Conservation (phyloP, 306 rosid species). For the Gynostemma pentaphyllum region DNA sequence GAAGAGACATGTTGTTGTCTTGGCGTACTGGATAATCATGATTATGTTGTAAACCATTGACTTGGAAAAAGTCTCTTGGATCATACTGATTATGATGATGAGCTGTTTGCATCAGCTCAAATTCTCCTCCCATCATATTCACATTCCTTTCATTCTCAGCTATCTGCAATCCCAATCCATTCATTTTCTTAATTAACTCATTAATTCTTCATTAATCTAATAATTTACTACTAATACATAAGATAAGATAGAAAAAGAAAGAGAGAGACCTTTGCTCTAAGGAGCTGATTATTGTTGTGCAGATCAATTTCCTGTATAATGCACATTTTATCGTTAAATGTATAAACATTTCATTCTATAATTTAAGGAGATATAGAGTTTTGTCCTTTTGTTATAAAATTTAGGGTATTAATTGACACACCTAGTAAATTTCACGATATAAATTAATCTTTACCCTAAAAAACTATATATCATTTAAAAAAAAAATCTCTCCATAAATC, state of each 20-base stretch:
- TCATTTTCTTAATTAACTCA: neutral
- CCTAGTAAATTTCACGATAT: too few species aligned
- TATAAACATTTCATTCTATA: neutral
- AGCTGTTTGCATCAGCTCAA: slow-evolving; percentile 58
- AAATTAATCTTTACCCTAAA: too few species aligned
- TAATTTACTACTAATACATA: neutral
- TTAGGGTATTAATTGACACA: too few species aligned
- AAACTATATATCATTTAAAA: neutral
- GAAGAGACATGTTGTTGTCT: slow-evolving; percentile 75
- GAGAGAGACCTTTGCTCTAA: slow-evolving; percentile 63
- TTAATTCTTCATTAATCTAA: neutral
- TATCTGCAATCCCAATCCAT: slow-evolving; percentile 43
- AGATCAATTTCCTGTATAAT: slow-evolving; percentile 75
- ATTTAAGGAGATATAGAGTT: too few species aligned
- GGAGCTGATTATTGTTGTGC: slow-evolving; percentile 90
- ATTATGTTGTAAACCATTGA: slow-evolving; percentile 64
- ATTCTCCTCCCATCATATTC: slow-evolving; percentile 36
- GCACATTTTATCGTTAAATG: neutral
- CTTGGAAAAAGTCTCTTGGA: slow-evolving; percentile 73
- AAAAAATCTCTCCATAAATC: neutral
- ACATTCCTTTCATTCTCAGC: slow-evolving; percentile 76
- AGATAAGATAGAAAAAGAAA: neutral
- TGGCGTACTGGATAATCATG: slow-evolving; percentile 53
- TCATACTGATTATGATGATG: slow-evolving; percentile 47
- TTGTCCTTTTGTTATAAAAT: too few species aligned